Evolutionary conservation across 306 rosid genomes (phyloP).

Genomic region (Cotoneaster glaucophyllus): DNA sequence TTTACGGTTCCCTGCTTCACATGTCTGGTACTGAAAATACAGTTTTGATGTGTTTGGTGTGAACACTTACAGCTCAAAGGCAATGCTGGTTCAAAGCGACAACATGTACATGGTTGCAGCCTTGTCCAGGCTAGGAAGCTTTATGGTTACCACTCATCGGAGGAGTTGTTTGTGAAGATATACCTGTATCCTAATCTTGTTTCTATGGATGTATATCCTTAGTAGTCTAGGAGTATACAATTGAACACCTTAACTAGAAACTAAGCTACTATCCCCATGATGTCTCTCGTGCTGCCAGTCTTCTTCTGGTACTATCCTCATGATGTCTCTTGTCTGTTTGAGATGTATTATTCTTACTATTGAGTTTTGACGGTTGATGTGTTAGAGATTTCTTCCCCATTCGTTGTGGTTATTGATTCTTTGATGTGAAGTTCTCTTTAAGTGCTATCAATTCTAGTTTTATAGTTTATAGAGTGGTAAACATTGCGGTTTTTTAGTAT

Average conservation of each 20-base stretch:
- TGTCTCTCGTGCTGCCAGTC: conserved; percentile 81
- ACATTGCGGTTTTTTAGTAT: neutral
- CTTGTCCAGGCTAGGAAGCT: conserved; percentile 79
- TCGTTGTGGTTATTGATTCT: neutral
- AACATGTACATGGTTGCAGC: conserved; percentile 79
- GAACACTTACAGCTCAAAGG: conserved; percentile 58
- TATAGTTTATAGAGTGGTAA: neutral
- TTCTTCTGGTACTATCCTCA: conserved; percentile 47
- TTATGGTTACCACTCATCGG: conserved; percentile 81
- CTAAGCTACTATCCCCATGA: conserved; percentile 88
- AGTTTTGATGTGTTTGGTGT: neutral
- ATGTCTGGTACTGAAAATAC: neutral
- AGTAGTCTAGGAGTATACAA: neutral
- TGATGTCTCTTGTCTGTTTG: neutral
- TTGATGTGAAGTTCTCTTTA: neutral
- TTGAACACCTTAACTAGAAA: conserved; percentile 55
- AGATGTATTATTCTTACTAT: neutral
- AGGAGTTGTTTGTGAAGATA: conserved; percentile 83
- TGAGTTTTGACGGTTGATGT: neutral
- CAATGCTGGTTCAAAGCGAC: conserved; percentile 53
- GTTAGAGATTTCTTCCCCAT: neutral
- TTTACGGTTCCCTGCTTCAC: neutral
- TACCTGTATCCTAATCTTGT: conserved; percentile 65
- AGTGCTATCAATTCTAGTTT: neutral
- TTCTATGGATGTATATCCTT: conserved; percentile 9